A percentile compares a stretch with the other conserved stretches of the same genome.
These are phyloP conservation scores for Schizophyllum commune DNA, from an alignment of 1,284 basidiomycete genomes.

Conservation along the genomic window DNA sequence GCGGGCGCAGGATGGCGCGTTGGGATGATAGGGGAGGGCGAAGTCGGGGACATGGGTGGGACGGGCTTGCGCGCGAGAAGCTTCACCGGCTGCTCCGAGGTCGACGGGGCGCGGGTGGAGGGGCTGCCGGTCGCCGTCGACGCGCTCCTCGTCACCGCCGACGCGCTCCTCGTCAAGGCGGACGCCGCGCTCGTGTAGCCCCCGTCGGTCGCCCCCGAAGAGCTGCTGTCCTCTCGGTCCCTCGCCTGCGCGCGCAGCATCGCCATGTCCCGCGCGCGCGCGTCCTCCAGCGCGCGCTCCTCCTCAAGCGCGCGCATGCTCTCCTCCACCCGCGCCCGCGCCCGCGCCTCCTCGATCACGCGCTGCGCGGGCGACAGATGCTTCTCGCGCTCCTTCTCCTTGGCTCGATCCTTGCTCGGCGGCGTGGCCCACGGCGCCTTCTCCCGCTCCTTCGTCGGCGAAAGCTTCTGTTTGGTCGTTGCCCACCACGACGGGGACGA, in stretches of 20 bases:
- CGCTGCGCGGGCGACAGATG: slow-evolving; percentile 69
- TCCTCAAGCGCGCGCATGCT: slow-evolving; percentile 22
- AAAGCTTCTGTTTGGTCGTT: slow-evolving; percentile 62
- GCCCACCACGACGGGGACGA: slow-evolving; percentile 58
- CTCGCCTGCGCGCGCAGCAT: slow-evolving; percentile 14
- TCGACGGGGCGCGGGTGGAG: too few relatives aligned
- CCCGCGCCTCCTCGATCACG: slow-evolving; percentile 63
- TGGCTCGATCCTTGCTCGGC: too few relatives aligned
- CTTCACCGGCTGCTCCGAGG: too few relatives aligned
- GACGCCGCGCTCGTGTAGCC: too few relatives aligned
- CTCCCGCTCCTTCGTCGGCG: slow-evolving; percentile 55
- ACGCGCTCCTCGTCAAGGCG: slow-evolving; percentile 17
- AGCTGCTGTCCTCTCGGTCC: too few relatives aligned
- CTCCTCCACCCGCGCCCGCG: slow-evolving; percentile 48
- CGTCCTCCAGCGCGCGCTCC: slow-evolving; percentile 38
- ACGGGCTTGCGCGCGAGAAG: slow-evolving; percentile 28
- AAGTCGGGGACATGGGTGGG: slow-evolving; percentile 41
- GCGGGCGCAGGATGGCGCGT: not conserved
- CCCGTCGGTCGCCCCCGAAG: too few relatives aligned
- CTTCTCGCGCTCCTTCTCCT: too few relatives aligned
- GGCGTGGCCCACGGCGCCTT: too few relatives aligned
- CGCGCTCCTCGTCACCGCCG: not conserved
- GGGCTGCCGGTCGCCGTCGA: too few relatives aligned
- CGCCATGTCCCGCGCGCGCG: slow-evolving; percentile 47
- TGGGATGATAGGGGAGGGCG: not conserved